Percentiles rank a stretch among this genome's conserved stretches.
phyloP scores from a whole-genome alignment of 2,329 filamentous ascomycete genomes.

The Fusarium sp. region DNA sequence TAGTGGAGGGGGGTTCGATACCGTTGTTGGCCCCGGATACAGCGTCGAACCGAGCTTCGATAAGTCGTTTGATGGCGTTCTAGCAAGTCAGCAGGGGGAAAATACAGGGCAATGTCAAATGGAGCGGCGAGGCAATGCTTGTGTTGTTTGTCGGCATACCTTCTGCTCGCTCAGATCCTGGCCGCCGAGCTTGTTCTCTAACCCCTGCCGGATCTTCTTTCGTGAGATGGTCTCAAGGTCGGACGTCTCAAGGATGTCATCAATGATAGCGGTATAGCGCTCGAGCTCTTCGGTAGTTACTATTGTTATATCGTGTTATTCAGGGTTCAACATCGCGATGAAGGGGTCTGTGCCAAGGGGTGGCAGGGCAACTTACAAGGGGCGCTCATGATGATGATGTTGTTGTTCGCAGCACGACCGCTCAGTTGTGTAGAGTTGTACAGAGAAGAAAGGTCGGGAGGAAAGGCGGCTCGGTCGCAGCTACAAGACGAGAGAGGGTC shows the following conservation, averaged over 20 bases:
- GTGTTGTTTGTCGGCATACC: constrained; percentile 47
- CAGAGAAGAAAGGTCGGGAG: background rate
- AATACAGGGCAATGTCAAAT: background rate
- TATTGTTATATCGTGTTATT: constrained; percentile 42
- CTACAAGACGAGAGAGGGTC: constrained; percentile 9
- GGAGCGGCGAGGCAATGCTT: background rate
- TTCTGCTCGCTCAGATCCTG: constrained; percentile 69
- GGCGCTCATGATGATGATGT: constrained; percentile 36
- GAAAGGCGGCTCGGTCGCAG: constrained; percentile 17
- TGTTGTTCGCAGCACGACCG: background rate
- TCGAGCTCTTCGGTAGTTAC: constrained; percentile 60
- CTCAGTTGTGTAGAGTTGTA: constrained; percentile 16
- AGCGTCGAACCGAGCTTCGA: constrained; percentile 78
- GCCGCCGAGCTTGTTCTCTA: constrained; percentile 63
- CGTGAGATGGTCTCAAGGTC: constrained; percentile 71
- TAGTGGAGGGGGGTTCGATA: constrained; percentile 51
- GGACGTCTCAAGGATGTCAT: constrained; percentile 65
- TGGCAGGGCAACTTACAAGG: constrained; percentile 35
- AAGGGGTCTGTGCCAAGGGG: constrained; percentile 14
- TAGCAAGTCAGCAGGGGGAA: constrained; percentile 3
- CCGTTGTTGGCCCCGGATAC: constrained; percentile 65
- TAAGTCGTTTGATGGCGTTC: constrained; percentile 76
- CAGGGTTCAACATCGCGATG: background rate
- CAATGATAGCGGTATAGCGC: constrained; percentile 67
- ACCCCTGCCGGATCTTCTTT: constrained; percentile 68